These are phyloP conservation scores for Colletotrichum sp. DNA, from an alignment of 2,329 filamentous ascomycete species.

Conservation along the genomic window DNA sequence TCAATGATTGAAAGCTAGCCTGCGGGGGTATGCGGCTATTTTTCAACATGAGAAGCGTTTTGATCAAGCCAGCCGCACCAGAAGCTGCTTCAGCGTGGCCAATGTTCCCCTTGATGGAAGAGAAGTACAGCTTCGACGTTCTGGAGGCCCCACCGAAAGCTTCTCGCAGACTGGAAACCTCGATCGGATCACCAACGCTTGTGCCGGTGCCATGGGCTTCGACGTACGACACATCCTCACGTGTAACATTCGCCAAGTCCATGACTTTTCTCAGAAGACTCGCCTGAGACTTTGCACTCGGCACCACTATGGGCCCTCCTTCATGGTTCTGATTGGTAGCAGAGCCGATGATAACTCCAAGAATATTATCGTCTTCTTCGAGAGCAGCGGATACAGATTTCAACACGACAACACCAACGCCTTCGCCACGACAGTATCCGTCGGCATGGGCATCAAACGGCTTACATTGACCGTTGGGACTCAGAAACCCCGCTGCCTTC, in stretches of 20 bases:
- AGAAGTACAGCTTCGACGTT: slow-evolving; percentile 35
- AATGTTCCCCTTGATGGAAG: slow-evolving; percentile 43
- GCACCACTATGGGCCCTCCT: background rate
- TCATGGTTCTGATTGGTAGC: slow-evolving; percentile 45
- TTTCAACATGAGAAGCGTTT: slow-evolving; percentile 30
- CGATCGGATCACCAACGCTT: slow-evolving; percentile 41
- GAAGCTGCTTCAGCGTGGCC: slow-evolving; percentile 30
- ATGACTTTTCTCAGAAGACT: slow-evolving; percentile 57
- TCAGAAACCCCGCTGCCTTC: slow-evolving; percentile 29
- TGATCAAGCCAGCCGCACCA: slow-evolving; percentile 28
- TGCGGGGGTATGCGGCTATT: slow-evolving; percentile 25
- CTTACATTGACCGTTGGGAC: slow-evolving; percentile 35
- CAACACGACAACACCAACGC: slow-evolving; percentile 45
- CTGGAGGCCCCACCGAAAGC: background rate
- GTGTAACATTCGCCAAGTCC: slow-evolving; percentile 24
- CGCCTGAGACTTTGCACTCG: slow-evolving; percentile 30
- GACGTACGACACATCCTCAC: slow-evolving; percentile 22
- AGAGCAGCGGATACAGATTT: slow-evolving; percentile 53
- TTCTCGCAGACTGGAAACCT: slow-evolving; percentile 49
- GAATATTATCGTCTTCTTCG: slow-evolving; percentile 48
- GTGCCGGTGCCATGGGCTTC: slow-evolving; percentile 55
- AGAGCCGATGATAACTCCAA: slow-evolving; percentile 43
- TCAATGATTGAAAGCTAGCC: slow-evolving; percentile 29
- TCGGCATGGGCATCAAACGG: slow-evolving; percentile 38
- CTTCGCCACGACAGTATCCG: slow-evolving; percentile 59